These are phyloP conservation scores for Penicillium cinerascens DNA, from an alignment of 495 filamentous ascomycete species.

Conservation along the genomic window DNA sequence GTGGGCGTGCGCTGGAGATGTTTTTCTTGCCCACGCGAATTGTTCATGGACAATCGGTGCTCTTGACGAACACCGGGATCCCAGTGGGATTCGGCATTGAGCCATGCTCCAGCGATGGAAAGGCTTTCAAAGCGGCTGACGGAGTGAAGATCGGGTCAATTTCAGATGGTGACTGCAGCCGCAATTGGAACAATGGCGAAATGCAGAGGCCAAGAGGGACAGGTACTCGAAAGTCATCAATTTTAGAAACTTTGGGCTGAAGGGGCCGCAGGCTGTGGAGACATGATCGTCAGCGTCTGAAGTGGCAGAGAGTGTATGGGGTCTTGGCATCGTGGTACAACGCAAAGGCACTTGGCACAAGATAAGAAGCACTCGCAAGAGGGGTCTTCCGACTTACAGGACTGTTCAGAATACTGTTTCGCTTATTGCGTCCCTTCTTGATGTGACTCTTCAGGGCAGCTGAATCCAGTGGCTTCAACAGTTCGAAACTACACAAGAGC, in stretches of 20 bases:
- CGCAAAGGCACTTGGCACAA: slow-evolving; percentile 25
- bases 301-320: background rate
- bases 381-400: slow-evolving; percentile 59
- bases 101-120: slow-evolving; percentile 5
- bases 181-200: slow-evolving; percentile 9
- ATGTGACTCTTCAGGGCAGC: slow-evolving; percentile 97
- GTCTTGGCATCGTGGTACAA: slow-evolving; percentile 29
- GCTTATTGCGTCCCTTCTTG: slow-evolving; percentile 93
- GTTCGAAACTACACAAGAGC: slow-evolving; percentile 93
- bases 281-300: slow-evolving; percentile 10
- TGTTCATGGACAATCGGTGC: background rate
- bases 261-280: slow-evolving; percentile 33
- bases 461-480: slow-evolving; percentile 96
- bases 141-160: slow-evolving; percentile 8
- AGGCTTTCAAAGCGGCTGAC: slow-evolving; percentile 2
- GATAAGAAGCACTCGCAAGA: slow-evolving; percentile 18
- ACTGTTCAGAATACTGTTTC: slow-evolving; percentile 88
- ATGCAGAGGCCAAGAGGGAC: slow-evolving; percentile 4
- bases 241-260: slow-evolving; percentile 41
- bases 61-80: background rate
- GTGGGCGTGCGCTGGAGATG: background rate
- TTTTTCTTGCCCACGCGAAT: background rate
- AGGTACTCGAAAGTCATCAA: slow-evolving; percentile 2
- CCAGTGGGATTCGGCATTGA: slow-evolving; percentile 3
- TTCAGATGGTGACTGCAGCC: slow-evolving; percentile 5